These are phyloP conservation scores for Penicillium pancosmium DNA, from an alignment of 495 filamentous ascomycete genomes.

Conservation along the genomic window DNA sequence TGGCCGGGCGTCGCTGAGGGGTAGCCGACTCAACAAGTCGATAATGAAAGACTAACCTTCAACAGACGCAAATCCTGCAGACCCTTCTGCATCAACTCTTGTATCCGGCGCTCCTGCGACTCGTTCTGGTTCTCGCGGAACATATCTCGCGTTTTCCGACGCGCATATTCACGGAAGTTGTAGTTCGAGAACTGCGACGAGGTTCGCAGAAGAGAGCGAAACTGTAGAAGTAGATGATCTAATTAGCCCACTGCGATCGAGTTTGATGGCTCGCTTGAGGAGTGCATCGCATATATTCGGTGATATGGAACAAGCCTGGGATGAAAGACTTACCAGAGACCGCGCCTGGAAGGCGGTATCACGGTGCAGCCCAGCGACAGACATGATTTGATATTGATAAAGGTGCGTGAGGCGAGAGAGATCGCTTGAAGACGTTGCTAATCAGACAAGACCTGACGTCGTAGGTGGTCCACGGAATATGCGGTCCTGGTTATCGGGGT, in stretches of 20 bases:
- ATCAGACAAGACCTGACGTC: not conserved
- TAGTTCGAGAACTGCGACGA: conserved; percentile 86
- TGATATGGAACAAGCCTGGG: not conserved
- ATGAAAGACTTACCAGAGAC: conserved; percentile 60
- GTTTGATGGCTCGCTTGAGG: not conserved
- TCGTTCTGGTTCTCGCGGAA: conserved; percentile 76
- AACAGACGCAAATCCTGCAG: conserved; percentile 84
- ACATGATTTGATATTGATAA: conserved; percentile 37
- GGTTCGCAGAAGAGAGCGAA: conserved; percentile 88
- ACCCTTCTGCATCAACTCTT: conserved; percentile 87
- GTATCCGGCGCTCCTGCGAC: conserved; percentile 73
- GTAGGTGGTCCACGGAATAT: not conserved
- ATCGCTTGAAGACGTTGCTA: not conserved
- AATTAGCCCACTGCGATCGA: not conserved
- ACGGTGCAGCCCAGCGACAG: conserved; percentile 56
- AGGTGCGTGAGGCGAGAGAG: conserved; percentile 43
- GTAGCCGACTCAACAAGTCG: not conserved
- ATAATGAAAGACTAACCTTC: conserved; percentile 67
- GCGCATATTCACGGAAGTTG: conserved; percentile 97
- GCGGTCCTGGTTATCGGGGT: conserved; percentile 3
- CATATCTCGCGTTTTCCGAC: conserved; percentile 81
- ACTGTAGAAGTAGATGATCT: conserved; percentile 51
- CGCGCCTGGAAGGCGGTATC: conserved; percentile 71
- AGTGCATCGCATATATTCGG: conserved; percentile 9
- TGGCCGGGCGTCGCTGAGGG: not conserved